Base-by-base conservation (phyloP, 805 yeast genomes). In the Hanseniaspora clermontiae region DNA sequence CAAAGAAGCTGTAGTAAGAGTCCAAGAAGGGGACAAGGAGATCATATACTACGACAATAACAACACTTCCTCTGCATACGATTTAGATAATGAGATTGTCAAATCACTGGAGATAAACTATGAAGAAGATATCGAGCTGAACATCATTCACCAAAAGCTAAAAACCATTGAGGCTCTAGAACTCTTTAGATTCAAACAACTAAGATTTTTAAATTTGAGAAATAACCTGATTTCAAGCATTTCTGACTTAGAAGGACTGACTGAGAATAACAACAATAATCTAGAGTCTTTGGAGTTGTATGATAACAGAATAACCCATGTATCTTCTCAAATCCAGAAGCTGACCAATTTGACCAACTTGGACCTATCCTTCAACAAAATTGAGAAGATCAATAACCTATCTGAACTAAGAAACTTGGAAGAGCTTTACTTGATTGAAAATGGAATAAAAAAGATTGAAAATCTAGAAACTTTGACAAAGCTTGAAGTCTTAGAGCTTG, bases 321-420 rank as follows among this genome's bases (percentile, higher is more conserved):
- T 93, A 52, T 82, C 90, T 5, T 80, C 82, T 48, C 83, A 80
- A 63, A 66, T 88, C 19, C 80, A 77, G 59, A 79, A 80, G 49
- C 77, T 88, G 61, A 69, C 66, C 2, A 77, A 79, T 40, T 69
- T 89, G 59, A 76, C 68, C 57, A 76, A 65, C 54, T 73, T 93
- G 62, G 98, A 93, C 70, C 74, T 93, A 29, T 86, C 95, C 27
- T 93, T 93, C 72, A 93, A 93, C 69, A 86, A 83, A 65, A 87
- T 91, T 65, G 83, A 84, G 63, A 85, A 84, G 66, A 86, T 91
- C 64, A 86, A 87, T 70, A 87, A 89, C 67, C 62, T 91, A 46
- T 84, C 81, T 48, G 72, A 77, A 5, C 71, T 91, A 61, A 72
- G 70, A 1, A 73, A 82, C 6, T 69, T 93, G 61, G 80, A 80